A percentile compares a stretch with the other conserved stretches of the same genome.
phyloP scores from a whole-genome alignment of 192 early-diverging fungal genomes.

The Backusella parvicylindrica region DNA sequence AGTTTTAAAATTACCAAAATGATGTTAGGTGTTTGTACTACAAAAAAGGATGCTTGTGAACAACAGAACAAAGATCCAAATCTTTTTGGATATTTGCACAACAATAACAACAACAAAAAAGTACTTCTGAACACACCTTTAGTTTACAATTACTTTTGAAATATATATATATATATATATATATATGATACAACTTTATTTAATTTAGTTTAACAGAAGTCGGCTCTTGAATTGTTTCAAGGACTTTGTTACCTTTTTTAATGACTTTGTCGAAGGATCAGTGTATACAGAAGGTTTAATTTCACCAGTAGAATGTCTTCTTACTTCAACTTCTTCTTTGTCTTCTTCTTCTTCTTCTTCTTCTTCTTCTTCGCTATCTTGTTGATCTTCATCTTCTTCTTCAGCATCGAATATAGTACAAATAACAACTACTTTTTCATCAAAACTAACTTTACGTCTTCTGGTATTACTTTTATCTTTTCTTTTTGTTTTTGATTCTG shows the following conservation, averaged over 20 bases:
- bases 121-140: too few relatives aligned
- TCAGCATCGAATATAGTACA: constrained; percentile 13
- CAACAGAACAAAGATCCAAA: too few relatives aligned
- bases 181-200: not conserved
- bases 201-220: not conserved
- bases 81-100: too few relatives aligned
- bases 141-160: not conserved
- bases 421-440: constrained; percentile 13
- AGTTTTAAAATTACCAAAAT: too few relatives aligned
- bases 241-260: constrained; percentile 4
- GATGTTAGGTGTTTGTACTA: too few relatives aligned
- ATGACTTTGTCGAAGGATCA: not conserved
- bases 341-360: not conserved
- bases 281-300: not conserved
- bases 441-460: constrained; percentile 8
- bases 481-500: not conserved
- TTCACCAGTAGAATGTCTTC: constrained; percentile 16
- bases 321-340: not conserved
- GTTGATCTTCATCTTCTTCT: not conserved
- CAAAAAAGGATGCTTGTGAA: too few relatives aligned
- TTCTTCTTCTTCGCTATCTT: not conserved
- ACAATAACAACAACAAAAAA: too few relatives aligned
- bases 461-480: not conserved
- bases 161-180: too few relatives aligned
- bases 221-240: constrained; percentile 10